phyloP scores from a whole-genome alignment of 129 eudicot species.

The Deinandra increscens region DNA sequence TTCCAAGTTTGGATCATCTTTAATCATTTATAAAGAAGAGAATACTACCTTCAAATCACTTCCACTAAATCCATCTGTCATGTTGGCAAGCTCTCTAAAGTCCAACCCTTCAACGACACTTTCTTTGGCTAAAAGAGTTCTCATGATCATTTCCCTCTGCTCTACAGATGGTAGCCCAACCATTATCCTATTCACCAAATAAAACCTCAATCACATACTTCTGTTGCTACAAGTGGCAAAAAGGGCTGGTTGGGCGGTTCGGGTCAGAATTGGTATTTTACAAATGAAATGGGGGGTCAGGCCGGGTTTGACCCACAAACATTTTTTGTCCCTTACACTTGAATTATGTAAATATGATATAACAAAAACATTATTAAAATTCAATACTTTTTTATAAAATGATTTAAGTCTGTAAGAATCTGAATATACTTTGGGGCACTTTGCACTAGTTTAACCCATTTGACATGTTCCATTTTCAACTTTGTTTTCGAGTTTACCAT shows the following conservation, averaged over 20 bases:
- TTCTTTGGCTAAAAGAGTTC: slow-evolving; percentile 77
- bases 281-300: too few species aligned
- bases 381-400: background rate
- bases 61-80: slow-evolving; percentile 92
- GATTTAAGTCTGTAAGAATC: background rate
- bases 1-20: background rate
- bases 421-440: background rate
- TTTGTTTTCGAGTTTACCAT: background rate
- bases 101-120: slow-evolving; percentile 53
- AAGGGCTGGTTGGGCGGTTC: background rate
- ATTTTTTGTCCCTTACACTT: background rate
- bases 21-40: background rate
- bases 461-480: background rate
- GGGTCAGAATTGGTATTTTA: background rate
- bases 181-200: slow-evolving; percentile 61
- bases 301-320: too few species aligned
- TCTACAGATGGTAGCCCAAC: slow-evolving; percentile 84
- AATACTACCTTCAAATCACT: slow-evolving; percentile 80
- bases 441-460: background rate
- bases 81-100: slow-evolving; percentile 68
- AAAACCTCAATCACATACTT: background rate
- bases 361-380: background rate
- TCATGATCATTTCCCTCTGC: slow-evolving; percentile 77
- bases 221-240: background rate
- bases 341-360: background rate